Evolutionary conservation across 75 land plant species (phyloP), one percentile per base, ranked within the genome.

Genomic region (Pinus tabuliformis): DNA sequence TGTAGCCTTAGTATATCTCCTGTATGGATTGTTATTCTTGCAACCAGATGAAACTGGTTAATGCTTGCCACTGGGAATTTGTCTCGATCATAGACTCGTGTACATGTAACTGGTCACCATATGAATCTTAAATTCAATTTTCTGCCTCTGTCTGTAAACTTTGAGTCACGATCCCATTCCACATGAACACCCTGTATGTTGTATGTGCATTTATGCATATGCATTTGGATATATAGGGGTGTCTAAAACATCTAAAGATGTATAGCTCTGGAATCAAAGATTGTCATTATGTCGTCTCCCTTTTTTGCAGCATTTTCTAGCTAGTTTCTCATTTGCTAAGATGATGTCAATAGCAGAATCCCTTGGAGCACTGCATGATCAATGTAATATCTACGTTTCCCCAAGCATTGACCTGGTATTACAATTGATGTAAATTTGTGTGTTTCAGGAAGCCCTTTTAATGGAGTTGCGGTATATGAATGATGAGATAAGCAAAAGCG

Each of bases 381-480:
- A 61, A 8, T 61, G 62, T 61, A 26, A 13, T 61, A 26, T 22
- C 24, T 61, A 22, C 28, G 9, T 22, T 21, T 0, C 12, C 13
- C 8, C 24, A n/a, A 61, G 13, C 62, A 22, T n/a, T 61, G 22
- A 12, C 62, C 24, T 61, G 62, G 3, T 61, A 61, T 12, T 61
- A 61, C 28, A 61, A 61, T 61, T 24, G 7, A 61, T 13, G 28
- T 57, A 74, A 8, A 39, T 20, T 36, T 3, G 68, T 3, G 39
- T 66, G 16, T 73, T 62, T 30, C 81, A 85, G 84, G 81, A 82
- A 72, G 87, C 85, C 64, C 57, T 85, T 42, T 74, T 85, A 52
- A 56, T 82, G 75, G 87, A 85, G 77, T 75, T 85, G 20, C 78
- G 81, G 21, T 72, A 77, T 57, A 82, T 85, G 81, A 81, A 85